Percentiles rank a stretch among this genome's conserved stretches.
Conservation (phyloP, 805 yeast genomes). For the Metschnikowia kofuensis region DNA sequence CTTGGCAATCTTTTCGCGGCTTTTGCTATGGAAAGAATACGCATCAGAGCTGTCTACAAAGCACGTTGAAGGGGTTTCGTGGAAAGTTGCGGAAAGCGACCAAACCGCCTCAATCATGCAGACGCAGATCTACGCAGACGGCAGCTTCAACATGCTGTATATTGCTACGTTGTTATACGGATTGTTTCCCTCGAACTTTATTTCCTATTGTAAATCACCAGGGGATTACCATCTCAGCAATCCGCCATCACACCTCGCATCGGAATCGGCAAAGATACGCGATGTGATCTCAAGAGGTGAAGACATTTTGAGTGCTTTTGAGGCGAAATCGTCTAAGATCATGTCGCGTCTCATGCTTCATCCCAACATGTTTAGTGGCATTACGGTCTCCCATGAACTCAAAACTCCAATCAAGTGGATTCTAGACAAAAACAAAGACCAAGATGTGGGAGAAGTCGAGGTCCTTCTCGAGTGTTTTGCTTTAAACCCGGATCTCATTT, state of each 20-base stretch:
- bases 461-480: constrained; percentile 20
- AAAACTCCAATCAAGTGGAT: constrained; percentile 23
- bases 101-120: constrained; percentile 5
- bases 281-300: not conserved
- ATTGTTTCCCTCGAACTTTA: constrained; percentile 50
- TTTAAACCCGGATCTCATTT: constrained; percentile 19
- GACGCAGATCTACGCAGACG: constrained; percentile 18
- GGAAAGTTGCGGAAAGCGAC: constrained; percentile 22
- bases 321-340: not conserved
- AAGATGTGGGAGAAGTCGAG: constrained; percentile 18
- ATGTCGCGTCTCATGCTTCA: constrained; percentile 40
- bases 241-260: constrained; percentile 16
- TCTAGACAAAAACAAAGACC: constrained; percentile 8
- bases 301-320: too few relatives aligned
- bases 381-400: constrained; percentile 22
- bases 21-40: constrained; percentile 16
- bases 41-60: not conserved
- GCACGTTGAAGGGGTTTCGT: constrained; percentile 1
- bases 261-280: constrained; percentile 12
- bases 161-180: constrained; percentile 55
- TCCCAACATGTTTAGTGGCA: constrained; percentile 40
- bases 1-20: constrained; percentile 43
- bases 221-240: constrained; percentile 25
- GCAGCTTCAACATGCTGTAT: constrained; percentile 27
- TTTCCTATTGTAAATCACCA: constrained; percentile 43